Base-by-base conservation (phyloP, 1,284 basidiomycete species). In the Kwoniella shivajii region DNA sequence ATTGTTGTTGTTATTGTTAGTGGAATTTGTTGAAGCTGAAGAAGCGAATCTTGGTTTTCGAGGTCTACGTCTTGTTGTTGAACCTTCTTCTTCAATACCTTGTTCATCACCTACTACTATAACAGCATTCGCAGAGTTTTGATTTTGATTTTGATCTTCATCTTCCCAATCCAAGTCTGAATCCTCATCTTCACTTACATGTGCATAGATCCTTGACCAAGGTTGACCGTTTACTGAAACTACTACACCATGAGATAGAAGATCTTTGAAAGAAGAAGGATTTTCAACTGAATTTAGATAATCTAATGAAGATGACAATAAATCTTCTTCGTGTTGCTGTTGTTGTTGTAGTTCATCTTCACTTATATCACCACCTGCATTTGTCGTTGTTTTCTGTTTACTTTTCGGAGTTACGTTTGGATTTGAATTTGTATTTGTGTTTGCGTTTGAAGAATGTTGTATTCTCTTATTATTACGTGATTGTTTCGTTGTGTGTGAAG, bases 181-280 rank as follows among this genome's bases (percentile, higher is more conserved):
- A 16, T 59, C 67, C 14, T 72, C 71, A 29, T 71, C 70, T 56
- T 77, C 77, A 47, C 65, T 69, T 13, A 77, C 75, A 54, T 78
- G 76, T 10, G 77, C 77, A 3, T 76, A 76, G 33, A 78, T 75
- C 36, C 74, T 64, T 22, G 69, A 72, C 74, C 76, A 78, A 4
- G 73, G 72, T 51, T 72, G 71, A 9, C 77, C 77, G 55, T 78
- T 76, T 16, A 78, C 68, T 0, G 68, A 69, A 3, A 78, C 73
- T 2, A 78, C 75, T 9, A 78, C 74, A 11, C 77, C 77, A 41
- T 78, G 74, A 16, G 64, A 66, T 20, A 78, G 57, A 47, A 78
- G 66, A 50, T 78, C 76, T 47, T 77, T 77, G 65, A 78, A 78
- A 5, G 51, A 53, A 13, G 66, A 71, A 7, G 33, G 42, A 38